Evolutionary conservation across 768 basidiomycete genomes (phyloP).

Genomic region (Boletus rubroflammeus): DNA sequence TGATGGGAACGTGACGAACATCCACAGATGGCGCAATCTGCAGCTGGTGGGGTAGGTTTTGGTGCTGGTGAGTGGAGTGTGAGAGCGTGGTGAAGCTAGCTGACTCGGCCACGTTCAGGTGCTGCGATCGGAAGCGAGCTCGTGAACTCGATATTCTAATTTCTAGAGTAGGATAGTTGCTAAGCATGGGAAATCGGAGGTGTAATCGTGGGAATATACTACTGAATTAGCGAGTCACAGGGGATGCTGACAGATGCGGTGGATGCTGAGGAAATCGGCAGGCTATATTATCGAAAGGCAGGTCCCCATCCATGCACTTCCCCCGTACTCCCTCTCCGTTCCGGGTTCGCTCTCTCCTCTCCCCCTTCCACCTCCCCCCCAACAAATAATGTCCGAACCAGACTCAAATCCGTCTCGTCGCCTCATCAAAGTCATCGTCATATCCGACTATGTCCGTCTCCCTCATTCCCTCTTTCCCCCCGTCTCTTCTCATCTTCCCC

Average conservation of each 20-base stretch:
- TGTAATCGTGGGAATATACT: conserved; percentile 22
- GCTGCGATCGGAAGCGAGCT: conserved; percentile 43
- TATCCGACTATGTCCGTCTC: conserved; percentile 33
- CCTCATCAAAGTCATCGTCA: conserved; percentile 31
- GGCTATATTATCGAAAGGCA: conserved; percentile 25
- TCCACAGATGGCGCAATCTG: conserved; percentile 30
- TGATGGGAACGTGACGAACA: background rate
- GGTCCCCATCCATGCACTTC: conserved; percentile 27
- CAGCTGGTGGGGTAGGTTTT: conserved; percentile 44
- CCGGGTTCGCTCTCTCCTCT: background rate
- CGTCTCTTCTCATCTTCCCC: conserved; percentile 5
- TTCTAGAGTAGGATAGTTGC: conserved; percentile 11
- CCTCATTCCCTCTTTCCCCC: background rate
- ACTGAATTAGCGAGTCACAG: conserved; percentile 15
- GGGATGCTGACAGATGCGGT: conserved; percentile 33
- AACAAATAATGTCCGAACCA: conserved; percentile 19
- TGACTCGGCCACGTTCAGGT: conserved; percentile 28
- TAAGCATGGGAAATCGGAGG: conserved; percentile 18
- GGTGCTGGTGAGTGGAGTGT: conserved; percentile 37
- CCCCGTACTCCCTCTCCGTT: conserved; percentile 3
- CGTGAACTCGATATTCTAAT: conserved; percentile 46
- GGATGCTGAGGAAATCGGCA: conserved; percentile 26
- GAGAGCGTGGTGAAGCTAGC: background rate
- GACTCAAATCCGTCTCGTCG: conserved; percentile 14
- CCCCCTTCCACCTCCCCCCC: background rate